Base-by-base conservation (phyloP, 768 basidiomycete species). In the Suillus discolor region DNA sequence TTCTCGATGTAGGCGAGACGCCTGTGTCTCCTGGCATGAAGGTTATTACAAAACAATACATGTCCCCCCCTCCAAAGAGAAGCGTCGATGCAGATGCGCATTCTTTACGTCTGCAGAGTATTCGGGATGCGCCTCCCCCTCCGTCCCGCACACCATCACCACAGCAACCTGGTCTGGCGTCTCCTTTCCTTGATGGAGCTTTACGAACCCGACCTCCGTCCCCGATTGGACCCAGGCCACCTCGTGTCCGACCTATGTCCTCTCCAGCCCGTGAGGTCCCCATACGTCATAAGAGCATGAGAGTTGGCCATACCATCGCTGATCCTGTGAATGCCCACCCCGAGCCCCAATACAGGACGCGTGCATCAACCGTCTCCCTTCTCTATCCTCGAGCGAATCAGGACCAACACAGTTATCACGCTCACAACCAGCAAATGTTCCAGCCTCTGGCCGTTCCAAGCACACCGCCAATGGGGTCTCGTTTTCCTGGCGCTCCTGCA, bases 221-320 rank as follows among this genome's bases (percentile, higher is more conserved):
- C 25, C 85, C 85, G n/a, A 76, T 78, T 25, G 86, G 85, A 18
- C 85, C 86, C 8, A 81, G 87, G 5, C 75, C 81, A 16, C 75
- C 63, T 62, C 78, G 66, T 67, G 65, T 67, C 44, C 74, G 75
- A 23, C 78, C 74, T 1, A 66, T 74, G 57, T 74, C 75, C 8
- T 75, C 78, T 25, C 78, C 72, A 1, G 69, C 68, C 20, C 51
- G 69, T 25, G 73, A 74, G 54, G 73, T 68, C 16, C 75, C 74
- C 1, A 71, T 71, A 13, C 73, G 73, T 13, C 77, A 75, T 57
- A 77, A 68, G 71, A 78, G 77, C 57, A 75, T 76, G 75, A 62
- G 69, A 18, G 69, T 69, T 61, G 71, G 70, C 47, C 75, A 71
- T 44, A 66, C 70, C 39, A 63, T 73, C 1, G 65, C 71, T 23